These are phyloP conservation scores for Cicer cuneatum DNA, from an alignment of 306 rosid species.

Conservation along the genomic window DNA sequence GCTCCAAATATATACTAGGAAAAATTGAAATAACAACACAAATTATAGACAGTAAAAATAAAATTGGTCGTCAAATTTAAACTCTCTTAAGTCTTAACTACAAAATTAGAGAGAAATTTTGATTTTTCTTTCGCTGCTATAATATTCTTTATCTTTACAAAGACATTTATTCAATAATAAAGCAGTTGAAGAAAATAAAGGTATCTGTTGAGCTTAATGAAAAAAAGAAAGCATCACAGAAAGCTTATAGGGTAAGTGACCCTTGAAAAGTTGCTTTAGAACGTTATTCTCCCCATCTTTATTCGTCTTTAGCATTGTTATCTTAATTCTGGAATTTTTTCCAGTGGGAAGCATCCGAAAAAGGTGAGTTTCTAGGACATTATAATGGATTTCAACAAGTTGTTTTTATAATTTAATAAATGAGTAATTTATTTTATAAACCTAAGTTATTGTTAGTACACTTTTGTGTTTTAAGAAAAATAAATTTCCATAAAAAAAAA, in stretches of 20 bases:
- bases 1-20: neutral
- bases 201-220: constrained; percentile 41
- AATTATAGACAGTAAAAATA: too few relatives aligned
- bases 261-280: constrained; percentile 59
- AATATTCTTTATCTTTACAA: neutral
- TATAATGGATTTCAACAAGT: too few relatives aligned
- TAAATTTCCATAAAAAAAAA: too few relatives aligned
- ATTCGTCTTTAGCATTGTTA: constrained; percentile 44
- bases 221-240: constrained; percentile 50
- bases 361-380: too few relatives aligned
- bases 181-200: constrained; percentile 49
- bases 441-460: too few relatives aligned
- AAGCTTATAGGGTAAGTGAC: constrained; percentile 52
- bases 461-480: too few relatives aligned
- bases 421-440: too few relatives aligned
- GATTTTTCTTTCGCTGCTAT: too few relatives aligned
- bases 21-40: neutral
- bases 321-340: constrained; percentile 32
- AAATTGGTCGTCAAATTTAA: too few relatives aligned
- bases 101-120: too few relatives aligned
- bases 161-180: constrained; percentile 21
- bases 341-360: constrained; percentile 2
- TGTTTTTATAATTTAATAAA: too few relatives aligned
- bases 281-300: constrained; percentile 54
- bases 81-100: too few relatives aligned